Evolutionary conservation across 345 rosid genomes (phyloP), one percentile per base, ranked within the genome.

Genomic region (Aquilaria sinensis): DNA sequence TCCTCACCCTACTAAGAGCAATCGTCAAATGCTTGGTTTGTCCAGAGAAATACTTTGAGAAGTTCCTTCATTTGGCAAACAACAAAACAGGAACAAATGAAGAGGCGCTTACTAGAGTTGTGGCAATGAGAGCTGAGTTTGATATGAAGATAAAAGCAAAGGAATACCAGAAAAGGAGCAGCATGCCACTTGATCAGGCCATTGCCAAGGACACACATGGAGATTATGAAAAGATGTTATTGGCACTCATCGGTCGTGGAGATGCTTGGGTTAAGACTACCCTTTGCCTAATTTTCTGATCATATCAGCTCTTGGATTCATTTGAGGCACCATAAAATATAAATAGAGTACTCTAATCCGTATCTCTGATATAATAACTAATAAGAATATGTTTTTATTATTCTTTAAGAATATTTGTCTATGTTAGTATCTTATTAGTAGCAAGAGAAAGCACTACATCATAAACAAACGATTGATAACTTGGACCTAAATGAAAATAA

Each of bases 21-120:
- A 83, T 85, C 1, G 65, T 86, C 31, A 78, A 81, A 69, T 86
- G 89, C 57, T 64, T 86, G 70, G 72, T 70, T 47, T 74, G 75
- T 15, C 85, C 89, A 3, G 87, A 81, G 75, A 75, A 67, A 32
- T 79, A 81, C 68, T 86, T 83, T 41, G 82, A 72, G 64, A 82
- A 84, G 60, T 75, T 78, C 50, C 82, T 89, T 53, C 82, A 85
- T 47, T 73, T 73, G 2, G 80, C 90, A 5, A 81, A 86, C 67
- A 80, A 86, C 66, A 89, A 30, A 64, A 57, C 43, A 2, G 96
- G 93, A 61, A 89, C 89, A 1, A 87, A 86, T 48, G 90, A 86
- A 83, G 89, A 86, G 60, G 89, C 78, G 14, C 73, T 89, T 6
- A 86, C 94, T n/a, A 80, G 94, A 43, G 72, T 87, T 58, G 79